phyloP scores from a whole-genome alignment of 2,329 filamentous ascomycete genomes.

The Mycosphaerella arachidis region DNA sequence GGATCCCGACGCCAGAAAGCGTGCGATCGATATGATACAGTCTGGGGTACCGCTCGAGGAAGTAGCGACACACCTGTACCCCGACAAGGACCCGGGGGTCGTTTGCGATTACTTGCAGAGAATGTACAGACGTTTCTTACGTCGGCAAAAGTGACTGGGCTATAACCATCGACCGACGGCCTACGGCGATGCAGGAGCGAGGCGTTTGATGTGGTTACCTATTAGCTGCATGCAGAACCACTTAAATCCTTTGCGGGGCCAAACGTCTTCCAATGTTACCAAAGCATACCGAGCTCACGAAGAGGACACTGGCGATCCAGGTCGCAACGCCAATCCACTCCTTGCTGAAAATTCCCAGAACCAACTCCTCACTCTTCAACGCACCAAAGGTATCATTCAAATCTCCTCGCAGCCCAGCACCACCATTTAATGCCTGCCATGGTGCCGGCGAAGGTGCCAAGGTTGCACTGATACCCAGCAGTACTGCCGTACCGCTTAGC shows the following conservation, averaged over 20 bases:
- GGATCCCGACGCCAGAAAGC: not conserved
- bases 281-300: constrained; percentile 93
- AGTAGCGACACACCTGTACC: not conserved
- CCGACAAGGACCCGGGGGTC: not conserved
- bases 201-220: too few species aligned
- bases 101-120: not conserved
- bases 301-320: constrained; percentile 90
- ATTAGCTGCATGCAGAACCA: not conserved
- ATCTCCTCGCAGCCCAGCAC: constrained; percentile 12
- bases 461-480: constrained; percentile 72
- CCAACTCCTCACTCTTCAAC: constrained; percentile 20
- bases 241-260: constrained; percentile 37
- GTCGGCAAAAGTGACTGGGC: not conserved
- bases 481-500: constrained; percentile 64
- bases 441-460: constrained; percentile 67
- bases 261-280: constrained; percentile 87
- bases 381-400: constrained; percentile 19
- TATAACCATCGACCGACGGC: not conserved
- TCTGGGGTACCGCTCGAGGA: not conserved
- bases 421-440: constrained; percentile 29
- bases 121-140: not conserved
- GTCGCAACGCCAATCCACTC: constrained; percentile 68
- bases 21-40: not conserved
- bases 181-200: too few species aligned
- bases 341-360: constrained; percentile 52